Percentiles rank a stretch among this genome's conserved stretches.
These are phyloP conservation scores for Xerocomus potaroensis DNA, from an alignment of 768 basidiomycete genomes.

Conservation along the genomic window DNA sequence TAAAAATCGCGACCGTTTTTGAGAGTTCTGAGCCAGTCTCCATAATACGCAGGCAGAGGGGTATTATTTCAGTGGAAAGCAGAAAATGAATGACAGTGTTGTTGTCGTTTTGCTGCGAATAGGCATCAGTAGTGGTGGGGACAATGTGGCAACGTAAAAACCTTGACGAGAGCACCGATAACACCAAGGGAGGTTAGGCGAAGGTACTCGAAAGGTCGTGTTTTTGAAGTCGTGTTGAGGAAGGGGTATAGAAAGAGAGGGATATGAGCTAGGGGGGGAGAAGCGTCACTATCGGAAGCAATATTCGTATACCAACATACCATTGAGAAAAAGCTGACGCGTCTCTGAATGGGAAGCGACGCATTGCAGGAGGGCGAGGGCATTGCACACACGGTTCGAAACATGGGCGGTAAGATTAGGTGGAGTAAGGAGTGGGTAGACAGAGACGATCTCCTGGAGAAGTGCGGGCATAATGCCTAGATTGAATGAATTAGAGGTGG, in stretches of 20 bases:
- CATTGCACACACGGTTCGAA: constrained; percentile 98
- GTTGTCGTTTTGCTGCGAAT: constrained; percentile 92
- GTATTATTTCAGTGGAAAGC: constrained; percentile 98
- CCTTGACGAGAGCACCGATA: constrained; percentile 98
- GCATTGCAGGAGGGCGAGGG: constrained; percentile 94
- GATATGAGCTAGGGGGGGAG: constrained; percentile 77
- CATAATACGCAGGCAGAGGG: constrained; percentile 98
- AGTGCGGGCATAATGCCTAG: constrained; percentile 96
- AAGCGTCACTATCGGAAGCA: background rate
- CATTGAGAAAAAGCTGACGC: constrained; percentile 89
- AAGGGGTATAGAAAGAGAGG: constrained; percentile 95
- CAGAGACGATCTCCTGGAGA: constrained; percentile 96
- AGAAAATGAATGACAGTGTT: constrained; percentile 98
- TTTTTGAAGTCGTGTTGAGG: constrained; percentile 98
- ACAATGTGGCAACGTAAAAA: constrained; percentile 30
- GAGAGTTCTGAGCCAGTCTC: constrained; percentile 98
- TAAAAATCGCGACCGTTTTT: constrained; percentile 99
- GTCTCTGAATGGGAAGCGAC: constrained; percentile 98
- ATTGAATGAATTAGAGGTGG: background rate
- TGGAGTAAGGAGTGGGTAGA: constrained; percentile 93
- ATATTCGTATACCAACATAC: constrained; percentile 36
- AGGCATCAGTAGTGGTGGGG: constrained; percentile 10
- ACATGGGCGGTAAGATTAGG: constrained; percentile 96
- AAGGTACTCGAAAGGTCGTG: constrained; percentile 98
- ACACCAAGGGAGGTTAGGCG: constrained; percentile 99